A percentile compares a stretch with the other conserved stretches of the same genome.
phyloP scores from a whole-genome alignment of 2,329 filamentous ascomycete genomes.

The Helotiales sp. region DNA sequence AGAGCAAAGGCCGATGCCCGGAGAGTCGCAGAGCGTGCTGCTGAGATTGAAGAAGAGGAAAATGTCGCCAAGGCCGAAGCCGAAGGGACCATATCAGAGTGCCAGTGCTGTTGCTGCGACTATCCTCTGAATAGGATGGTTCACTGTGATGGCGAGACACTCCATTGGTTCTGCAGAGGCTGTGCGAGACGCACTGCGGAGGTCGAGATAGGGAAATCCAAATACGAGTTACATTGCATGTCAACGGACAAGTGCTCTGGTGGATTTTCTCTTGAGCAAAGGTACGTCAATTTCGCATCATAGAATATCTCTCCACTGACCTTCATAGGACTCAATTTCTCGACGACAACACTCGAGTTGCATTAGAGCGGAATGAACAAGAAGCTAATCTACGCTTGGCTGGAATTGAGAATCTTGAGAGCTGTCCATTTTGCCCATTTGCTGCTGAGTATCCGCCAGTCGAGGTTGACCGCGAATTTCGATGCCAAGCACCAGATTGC shows the following conservation, averaged over 20 bases:
- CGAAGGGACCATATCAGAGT: constrained; percentile 65
- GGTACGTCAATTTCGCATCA: constrained; percentile 51
- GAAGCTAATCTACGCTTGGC: constrained; percentile 72
- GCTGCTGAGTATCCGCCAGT: constrained; percentile 74
- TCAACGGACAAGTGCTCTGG: constrained; percentile 69
- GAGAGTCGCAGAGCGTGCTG: constrained; percentile 46
- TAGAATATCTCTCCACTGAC: constrained; percentile 22
- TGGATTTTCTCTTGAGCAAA: constrained; percentile 61
- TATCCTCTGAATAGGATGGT: constrained; percentile 70
- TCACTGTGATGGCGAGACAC: constrained; percentile 59
- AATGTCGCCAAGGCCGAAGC: constrained; percentile 51
- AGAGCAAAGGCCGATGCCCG: constrained; percentile 42
- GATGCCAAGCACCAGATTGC: constrained; percentile 71
- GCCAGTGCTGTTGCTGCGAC: constrained; percentile 74
- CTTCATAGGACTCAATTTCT: constrained; percentile 46
- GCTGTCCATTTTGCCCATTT: constrained; percentile 83
- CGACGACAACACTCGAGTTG: constrained; percentile 60
- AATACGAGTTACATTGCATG: constrained; percentile 73
- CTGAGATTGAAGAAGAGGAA: constrained; percentile 48
- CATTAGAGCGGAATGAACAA: constrained; percentile 74
- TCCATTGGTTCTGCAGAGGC: constrained; percentile 66
- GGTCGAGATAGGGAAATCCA: constrained; percentile 69
- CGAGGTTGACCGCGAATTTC: constrained; percentile 73
- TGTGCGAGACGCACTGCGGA: constrained; percentile 72
- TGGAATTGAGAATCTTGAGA: constrained; percentile 71